Percentiles rank a stretch among this genome's conserved stretches.
Evolutionary conservation across 768 basidiomycete genomes (phyloP).

Genomic region (Dioszegia crocea): DNA sequence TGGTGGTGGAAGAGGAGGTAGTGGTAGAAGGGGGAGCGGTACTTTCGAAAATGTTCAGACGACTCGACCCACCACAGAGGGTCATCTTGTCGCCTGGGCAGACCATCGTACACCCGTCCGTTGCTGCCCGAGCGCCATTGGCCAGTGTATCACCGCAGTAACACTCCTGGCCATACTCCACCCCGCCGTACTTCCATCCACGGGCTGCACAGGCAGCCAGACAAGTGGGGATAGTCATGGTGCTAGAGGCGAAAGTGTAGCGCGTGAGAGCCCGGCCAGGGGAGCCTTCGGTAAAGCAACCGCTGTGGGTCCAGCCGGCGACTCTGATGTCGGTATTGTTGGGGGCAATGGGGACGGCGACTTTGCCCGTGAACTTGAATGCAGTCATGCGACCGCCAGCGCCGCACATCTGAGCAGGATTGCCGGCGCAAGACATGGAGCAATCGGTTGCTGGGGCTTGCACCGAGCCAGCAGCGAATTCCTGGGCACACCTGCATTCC

Average conservation of each 20-base stretch:
- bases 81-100: conserved; percentile 14
- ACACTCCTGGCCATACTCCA: conserved; percentile 55
- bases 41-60: conserved; percentile 12
- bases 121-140: conserved; percentile 17
- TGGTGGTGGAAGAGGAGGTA: conserved; percentile 20
- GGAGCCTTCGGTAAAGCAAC: conserved; percentile 32
- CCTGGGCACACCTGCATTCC: conserved; percentile 22
- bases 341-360: conserved; percentile 12
- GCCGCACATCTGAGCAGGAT: conserved; percentile 25
- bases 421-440: conserved; percentile 35
- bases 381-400: conserved; percentile 9
- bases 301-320: conserved; percentile 35
- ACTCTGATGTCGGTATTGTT: conserved; percentile 9
- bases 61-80: conserved; percentile 14
- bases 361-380: conserved; percentile 6
- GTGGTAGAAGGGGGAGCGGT: neutral
- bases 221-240: conserved; percentile 62
- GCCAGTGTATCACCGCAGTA: conserved; percentile 30
- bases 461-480: conserved; percentile 1
- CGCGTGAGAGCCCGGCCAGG: conserved; percentile 25
- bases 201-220: conserved; percentile 58
- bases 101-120: conserved; percentile 15
- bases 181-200: conserved; percentile 64
- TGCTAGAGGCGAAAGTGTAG: conserved; percentile 48
- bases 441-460: conserved; percentile 14